Evolutionary conservation across 1,284 basidiomycete species (phyloP).

Genomic region (Volvariella volvacea): DNA sequence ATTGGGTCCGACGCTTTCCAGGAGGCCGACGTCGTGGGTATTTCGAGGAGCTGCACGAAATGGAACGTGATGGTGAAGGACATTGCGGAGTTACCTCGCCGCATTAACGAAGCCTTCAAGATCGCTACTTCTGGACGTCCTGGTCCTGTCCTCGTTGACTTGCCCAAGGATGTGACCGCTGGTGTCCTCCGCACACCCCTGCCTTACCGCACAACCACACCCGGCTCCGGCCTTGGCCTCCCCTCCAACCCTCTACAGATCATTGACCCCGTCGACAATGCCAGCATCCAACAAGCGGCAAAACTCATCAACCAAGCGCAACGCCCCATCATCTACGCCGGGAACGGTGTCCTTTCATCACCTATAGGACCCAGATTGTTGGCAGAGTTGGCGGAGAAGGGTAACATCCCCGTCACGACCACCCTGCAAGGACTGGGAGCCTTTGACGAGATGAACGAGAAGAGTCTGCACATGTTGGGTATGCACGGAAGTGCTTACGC

Average conservation of each 20-base stretch:
- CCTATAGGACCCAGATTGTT: slow-evolving; percentile 83
- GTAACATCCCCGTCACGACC: slow-evolving; percentile 95
- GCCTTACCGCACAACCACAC: slow-evolving; percentile 84
- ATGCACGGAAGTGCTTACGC: slow-evolving; percentile 99
- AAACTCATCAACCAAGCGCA: slow-evolving; percentile 89
- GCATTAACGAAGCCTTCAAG: slow-evolving; percentile 99
- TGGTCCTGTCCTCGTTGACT: slow-evolving; percentile 94
- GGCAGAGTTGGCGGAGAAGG: slow-evolving; percentile 73
- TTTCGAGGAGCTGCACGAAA: slow-evolving; percentile 95
- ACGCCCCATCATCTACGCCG: slow-evolving; percentile 91
- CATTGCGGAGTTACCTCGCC: slow-evolving; percentile 87
- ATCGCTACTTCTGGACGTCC: slow-evolving; percentile 96
- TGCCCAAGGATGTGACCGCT: slow-evolving; percentile 97
- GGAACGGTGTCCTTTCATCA: slow-evolving; percentile 84
- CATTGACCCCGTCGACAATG: slow-evolving; percentile 55
- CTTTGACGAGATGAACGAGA: slow-evolving; percentile 88
- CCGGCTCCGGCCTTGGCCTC: slow-evolving; percentile 72
- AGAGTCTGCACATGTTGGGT: slow-evolving; percentile 94
- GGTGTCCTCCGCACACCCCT: slow-evolving; percentile 83
- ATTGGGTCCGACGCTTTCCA: slow-evolving; percentile 99
- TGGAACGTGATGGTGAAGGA: slow-evolving; percentile 99
- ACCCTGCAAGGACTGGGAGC: slow-evolving; percentile 94
- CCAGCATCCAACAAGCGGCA: slow-evolving; percentile 78
- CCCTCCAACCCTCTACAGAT: slow-evolving; percentile 69
- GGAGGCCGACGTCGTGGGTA: slow-evolving; percentile 95